These are phyloP conservation scores for Claviceps monticola DNA, from an alignment of 2,329 filamentous ascomycete genomes.

Conservation along the genomic window DNA sequence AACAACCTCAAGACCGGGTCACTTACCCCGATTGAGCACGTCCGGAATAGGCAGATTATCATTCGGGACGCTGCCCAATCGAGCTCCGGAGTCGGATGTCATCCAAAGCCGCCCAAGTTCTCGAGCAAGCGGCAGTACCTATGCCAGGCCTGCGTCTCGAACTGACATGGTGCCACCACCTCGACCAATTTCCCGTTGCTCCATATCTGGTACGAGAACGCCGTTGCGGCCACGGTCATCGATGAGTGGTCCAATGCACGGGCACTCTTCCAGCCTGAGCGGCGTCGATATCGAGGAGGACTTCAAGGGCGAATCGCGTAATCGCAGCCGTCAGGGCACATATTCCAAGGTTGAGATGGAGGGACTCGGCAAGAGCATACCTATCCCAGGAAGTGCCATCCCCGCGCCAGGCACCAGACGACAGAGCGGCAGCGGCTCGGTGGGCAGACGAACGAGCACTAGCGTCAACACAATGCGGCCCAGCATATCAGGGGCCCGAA, in stretches of 20 bases:
- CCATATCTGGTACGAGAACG: conserved; percentile 45
- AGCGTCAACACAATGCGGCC: conserved; percentile 18
- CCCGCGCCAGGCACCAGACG: conserved; percentile 31
- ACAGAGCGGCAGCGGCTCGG: conserved; percentile 29
- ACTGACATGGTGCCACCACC: conserved; percentile 38
- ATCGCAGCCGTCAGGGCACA: conserved; percentile 41
- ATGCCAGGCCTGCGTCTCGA: conserved; percentile 39
- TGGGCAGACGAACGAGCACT: conserved; percentile 28
- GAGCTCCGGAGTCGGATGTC: conserved; percentile 31
- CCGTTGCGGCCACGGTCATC: conserved; percentile 61
- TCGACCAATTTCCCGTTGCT: conserved; percentile 52
- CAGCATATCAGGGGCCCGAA: conserved; percentile 22
- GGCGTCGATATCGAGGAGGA: conserved; percentile 32
- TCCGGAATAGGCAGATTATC: conserved; percentile 50
- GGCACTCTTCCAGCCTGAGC: conserved; percentile 44
- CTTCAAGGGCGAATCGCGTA: conserved; percentile 29
- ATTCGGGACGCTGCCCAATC: conserved; percentile 46
- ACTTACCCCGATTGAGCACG: conserved; percentile 45
- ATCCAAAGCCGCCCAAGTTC: conserved; percentile 57
- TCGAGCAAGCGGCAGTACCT: conserved; percentile 48
- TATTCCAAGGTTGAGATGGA: conserved; percentile 36
- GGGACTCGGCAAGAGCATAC: conserved; percentile 24
- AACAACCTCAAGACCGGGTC: conserved; percentile 29
- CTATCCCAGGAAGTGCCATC: conserved; percentile 29
- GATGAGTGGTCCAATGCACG: conserved; percentile 48